Percentiles rank a stretch among this genome's conserved stretches.
Conservation (phyloP, 2,329 filamentous ascomycete species). For the Trichophyton equinum region DNA sequence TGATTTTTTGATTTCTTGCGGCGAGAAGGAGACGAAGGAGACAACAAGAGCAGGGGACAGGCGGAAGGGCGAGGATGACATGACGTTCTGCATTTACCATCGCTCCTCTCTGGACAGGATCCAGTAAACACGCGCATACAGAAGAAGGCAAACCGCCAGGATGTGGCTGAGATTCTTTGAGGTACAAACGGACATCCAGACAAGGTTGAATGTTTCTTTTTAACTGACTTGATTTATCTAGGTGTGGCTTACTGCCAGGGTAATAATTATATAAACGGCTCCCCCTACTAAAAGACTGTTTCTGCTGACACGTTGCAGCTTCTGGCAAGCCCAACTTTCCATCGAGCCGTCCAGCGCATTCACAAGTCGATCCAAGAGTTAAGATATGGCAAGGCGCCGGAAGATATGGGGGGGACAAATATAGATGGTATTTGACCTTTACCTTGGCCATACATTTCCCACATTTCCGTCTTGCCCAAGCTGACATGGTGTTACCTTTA, state of each 20-base stretch:
- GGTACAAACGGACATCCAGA: constrained; percentile 17
- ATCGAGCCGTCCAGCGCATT: constrained; percentile 31
- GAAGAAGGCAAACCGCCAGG: not conserved
- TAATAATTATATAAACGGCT: constrained; percentile 22
- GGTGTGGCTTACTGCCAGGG: constrained; percentile 28
- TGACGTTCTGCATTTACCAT: not conserved
- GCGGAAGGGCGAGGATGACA: not conserved
- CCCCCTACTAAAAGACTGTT: constrained; percentile 27
- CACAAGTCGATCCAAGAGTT: constrained; percentile 32
- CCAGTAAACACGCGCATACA: not conserved
- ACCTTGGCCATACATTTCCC: too few relatives aligned
- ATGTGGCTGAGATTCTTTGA: constrained; percentile 24
- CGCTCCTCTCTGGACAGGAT: not conserved
- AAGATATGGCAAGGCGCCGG: constrained; percentile 30
- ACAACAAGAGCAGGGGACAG: not conserved
- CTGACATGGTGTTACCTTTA: not conserved
- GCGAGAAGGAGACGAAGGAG: not conserved
- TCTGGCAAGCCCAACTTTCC: constrained; percentile 32
- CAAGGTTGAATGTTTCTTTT: constrained; percentile 5
- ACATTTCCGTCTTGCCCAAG: not conserved
- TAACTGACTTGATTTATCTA: constrained; percentile 15
- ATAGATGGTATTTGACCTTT: constrained; percentile 19
- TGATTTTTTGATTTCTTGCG: not conserved
- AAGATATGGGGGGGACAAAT: constrained; percentile 33
- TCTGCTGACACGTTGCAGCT: constrained; percentile 21